phyloP scores from a whole-genome alignment of 495 filamentous ascomycete species.

The Apiosordaria backusii region DNA sequence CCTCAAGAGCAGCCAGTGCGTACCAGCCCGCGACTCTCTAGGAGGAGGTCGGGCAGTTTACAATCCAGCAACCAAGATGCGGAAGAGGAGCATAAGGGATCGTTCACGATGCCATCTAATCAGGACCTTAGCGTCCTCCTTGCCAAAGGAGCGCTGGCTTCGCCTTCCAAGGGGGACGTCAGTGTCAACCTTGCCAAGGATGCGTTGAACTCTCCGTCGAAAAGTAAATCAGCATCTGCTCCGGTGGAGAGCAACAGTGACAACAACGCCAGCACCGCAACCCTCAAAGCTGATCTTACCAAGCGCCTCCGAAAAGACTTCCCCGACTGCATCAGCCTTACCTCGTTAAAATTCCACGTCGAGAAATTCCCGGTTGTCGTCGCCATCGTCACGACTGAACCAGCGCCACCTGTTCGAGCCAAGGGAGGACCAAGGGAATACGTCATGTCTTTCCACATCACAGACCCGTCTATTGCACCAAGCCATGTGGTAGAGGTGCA shows the following conservation, averaged over 20 bases:
- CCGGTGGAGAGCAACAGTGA: background rate
- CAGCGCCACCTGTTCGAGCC: constrained; percentile 54
- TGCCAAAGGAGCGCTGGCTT: constrained; percentile 13
- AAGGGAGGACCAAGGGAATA: constrained; percentile 67
- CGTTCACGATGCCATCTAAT: background rate
- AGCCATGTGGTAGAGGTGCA: constrained; percentile 54
- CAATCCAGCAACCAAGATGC: constrained; percentile 12
- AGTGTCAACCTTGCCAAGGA: constrained; percentile 20
- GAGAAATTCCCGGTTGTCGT: constrained; percentile 59
- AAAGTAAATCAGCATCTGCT: background rate
- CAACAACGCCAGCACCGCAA: constrained; percentile 20
- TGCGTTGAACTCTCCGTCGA: constrained; percentile 26
- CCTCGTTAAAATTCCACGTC: constrained; percentile 56
- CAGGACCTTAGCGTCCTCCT: constrained; percentile 18
- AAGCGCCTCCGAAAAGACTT: constrained; percentile 56
- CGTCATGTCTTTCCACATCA: constrained; percentile 63
- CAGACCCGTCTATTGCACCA: constrained; percentile 58
- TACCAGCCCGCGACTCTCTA: constrained; percentile 22
- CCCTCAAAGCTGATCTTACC: constrained; percentile 37
- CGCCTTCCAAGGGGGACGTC: constrained; percentile 16
- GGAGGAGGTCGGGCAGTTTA: constrained; percentile 29
- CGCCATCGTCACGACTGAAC: constrained; percentile 59
- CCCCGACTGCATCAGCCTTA: constrained; percentile 66
- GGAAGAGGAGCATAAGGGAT: constrained; percentile 17
- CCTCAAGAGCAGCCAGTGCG: constrained; percentile 20